Evolutionary conservation across 1,284 basidiomycete species (phyloP).

Genomic region (Sanghuangporus sanghuang): DNA sequence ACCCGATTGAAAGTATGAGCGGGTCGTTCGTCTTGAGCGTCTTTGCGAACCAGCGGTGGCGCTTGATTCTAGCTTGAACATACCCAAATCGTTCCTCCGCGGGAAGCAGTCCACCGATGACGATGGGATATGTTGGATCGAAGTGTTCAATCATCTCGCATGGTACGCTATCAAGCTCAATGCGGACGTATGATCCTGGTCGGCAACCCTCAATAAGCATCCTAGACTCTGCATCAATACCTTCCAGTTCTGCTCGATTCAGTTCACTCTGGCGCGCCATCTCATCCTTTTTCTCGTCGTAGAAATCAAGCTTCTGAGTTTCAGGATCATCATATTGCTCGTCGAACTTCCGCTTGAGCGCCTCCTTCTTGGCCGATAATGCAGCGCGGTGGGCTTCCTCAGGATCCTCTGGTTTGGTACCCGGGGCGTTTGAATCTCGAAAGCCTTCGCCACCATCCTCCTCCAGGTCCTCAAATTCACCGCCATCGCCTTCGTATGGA

Average conservation of each 20-base stretch:
- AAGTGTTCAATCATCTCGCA: conserved; percentile 94
- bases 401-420: conserved; percentile 19
- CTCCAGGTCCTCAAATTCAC: conserved; percentile 37
- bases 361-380: conserved; percentile 85
- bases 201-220: conserved; percentile 86
- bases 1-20: conserved; percentile 91
- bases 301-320: conserved; percentile 75
- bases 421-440: conserved; percentile 29
- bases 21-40: conserved; percentile 98
- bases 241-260: conserved; percentile 85
- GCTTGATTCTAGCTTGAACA: conserved; percentile 93
- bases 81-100: conserved; percentile 92
- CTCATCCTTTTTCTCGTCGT: conserved; percentile 89
- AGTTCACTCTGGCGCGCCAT: conserved; percentile 82
- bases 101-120: conserved; percentile 90
- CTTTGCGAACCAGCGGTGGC: conserved; percentile 90
- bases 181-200: conserved; percentile 91
- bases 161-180: conserved; percentile 83
- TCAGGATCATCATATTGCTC: conserved; percentile 94
- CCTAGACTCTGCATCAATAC: conserved; percentile 74
- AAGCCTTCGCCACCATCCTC: conserved; percentile 24
- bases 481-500: conserved; percentile 33
- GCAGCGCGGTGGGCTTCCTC: conserved; percentile 41
- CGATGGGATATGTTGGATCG: conserved; percentile 85
- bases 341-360: conserved; percentile 92